A percentile compares a stretch with the other conserved stretches of the same genome.
These are phyloP conservation scores for Manihot esculenta DNA, from an alignment of 441 rosid genomes.

Conservation along the genomic window DNA sequence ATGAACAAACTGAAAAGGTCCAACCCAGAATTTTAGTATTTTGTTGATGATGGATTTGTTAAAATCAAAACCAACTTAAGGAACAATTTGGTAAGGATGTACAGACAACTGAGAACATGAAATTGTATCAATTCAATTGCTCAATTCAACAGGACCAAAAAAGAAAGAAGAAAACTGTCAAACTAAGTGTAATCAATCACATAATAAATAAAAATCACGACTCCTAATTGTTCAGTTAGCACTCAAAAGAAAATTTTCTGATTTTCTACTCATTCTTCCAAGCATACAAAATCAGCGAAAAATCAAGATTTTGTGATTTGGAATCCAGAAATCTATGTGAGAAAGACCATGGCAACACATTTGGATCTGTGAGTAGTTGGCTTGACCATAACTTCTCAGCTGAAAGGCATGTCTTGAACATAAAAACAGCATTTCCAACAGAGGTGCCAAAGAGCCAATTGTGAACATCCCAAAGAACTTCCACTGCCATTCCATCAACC, in stretches of 20 bases:
- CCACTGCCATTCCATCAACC: constrained; percentile 66
- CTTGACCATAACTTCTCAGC: constrained; percentile 62
- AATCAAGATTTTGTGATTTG: constrained; percentile 54
- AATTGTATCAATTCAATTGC: constrained; percentile 33
- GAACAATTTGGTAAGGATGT: constrained; percentile 24
- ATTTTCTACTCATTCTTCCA: constrained; percentile 75
- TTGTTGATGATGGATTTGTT: constrained; percentile 1
- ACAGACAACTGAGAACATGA: constrained; percentile 24
- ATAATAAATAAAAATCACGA: constrained; percentile 46
- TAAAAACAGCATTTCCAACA: constrained; percentile 68
- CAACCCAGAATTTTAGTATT: constrained; percentile 4
- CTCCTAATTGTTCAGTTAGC: constrained; percentile 50
- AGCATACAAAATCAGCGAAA: constrained; percentile 64
- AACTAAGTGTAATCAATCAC: constrained; percentile 43
- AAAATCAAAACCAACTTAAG: constrained; percentile 13
- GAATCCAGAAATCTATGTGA: constrained; percentile 57
- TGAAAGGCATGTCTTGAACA: constrained; percentile 75
- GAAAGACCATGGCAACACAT: constrained; percentile 43
- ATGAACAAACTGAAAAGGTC: constrained; percentile 12
- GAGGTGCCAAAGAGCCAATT: constrained; percentile 74
- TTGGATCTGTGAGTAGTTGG: constrained; percentile 45
- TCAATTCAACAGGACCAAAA: constrained; percentile 22
- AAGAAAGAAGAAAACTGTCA: constrained; percentile 28
- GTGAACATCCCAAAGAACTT: constrained; percentile 85
- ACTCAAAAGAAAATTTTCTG: constrained; percentile 34